Base-by-base conservation (phyloP, 2,329 filamentous ascomycete species). In the Nemania sp. region DNA sequence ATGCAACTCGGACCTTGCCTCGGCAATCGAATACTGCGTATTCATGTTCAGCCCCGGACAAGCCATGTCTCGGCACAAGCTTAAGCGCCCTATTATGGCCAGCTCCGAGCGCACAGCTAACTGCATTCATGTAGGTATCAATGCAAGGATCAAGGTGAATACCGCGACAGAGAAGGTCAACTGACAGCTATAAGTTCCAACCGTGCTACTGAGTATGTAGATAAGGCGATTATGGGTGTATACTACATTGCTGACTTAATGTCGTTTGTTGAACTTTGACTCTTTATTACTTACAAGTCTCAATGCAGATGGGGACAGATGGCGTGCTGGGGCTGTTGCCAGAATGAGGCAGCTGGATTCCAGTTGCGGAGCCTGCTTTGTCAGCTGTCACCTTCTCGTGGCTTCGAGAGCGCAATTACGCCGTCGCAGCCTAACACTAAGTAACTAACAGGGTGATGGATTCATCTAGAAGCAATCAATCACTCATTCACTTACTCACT, bases 331-430 rank as follows among this genome's bases (percentile, higher is more conserved):
- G 41, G 41, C 8, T 0, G 18, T 18, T 26, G 41, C 18, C 18
- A 35, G 52, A 20, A 47, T 51, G 2, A 8, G 18, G 3, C 59
- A 66, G 45, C 45, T 49, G 57, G 10, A 13, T 1, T 1, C 10
- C 15, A 27, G 53, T 32, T 38, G 27, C 13, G 10, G 11, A 29
- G 10, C 27, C 20, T 49, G 52, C 41, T 62, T 62, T 62, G 35
- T 61, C 66, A 68, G 66, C 66, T 62, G 66, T 38, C 43, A 58
- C 3, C 27, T 68, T 65, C 66, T 65, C 62, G 56, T 56, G 57
- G 20, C 52, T 65, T 68, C 62, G 29, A 55, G 55, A 53, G 26
- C 24, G 1, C 54, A 57, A 52, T 54, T 20, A n/a, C 56, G 57
- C 43, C 58, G 55, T 45, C 41, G 41, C n/a, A 45, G 41, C 41